Percentiles rank a stretch among this genome's conserved stretches.
Evolutionary conservation across 2,329 filamentous ascomycete species (phyloP).

Genomic region (Ceratocystis albifundus): DNA sequence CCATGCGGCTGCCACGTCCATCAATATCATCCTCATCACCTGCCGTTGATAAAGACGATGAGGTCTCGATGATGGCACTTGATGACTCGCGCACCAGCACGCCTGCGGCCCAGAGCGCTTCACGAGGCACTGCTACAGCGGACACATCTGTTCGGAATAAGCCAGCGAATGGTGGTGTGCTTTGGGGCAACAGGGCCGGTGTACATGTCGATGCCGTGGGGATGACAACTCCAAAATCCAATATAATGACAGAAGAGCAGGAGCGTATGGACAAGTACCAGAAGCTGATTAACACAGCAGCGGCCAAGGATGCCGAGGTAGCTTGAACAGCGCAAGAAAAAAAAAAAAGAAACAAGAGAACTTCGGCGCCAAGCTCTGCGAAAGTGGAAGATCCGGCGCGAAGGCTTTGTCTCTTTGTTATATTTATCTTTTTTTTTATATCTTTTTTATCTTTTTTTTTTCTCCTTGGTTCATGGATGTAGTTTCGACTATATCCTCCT

Average conservation of each 20-base stretch:
- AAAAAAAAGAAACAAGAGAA: too few relatives aligned
- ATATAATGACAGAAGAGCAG: constrained; percentile 27
- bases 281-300: constrained; percentile 32
- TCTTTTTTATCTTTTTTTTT: constrained; percentile 11
- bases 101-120: constrained; percentile 29
- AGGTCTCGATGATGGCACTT: constrained; percentile 28
- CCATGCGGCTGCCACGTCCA: constrained; percentile 50
- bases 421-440: constrained; percentile 8
- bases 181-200: constrained; percentile 29
- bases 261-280: constrained; percentile 32
- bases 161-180: constrained; percentile 27
- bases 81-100: constrained; percentile 28
- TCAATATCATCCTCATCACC: constrained; percentile 21
- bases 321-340: constrained; percentile 7
- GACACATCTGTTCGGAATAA: constrained; percentile 25
- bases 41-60: constrained; percentile 29
- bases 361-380: too few relatives aligned
- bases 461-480: neutral
- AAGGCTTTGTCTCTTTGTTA: neutral
- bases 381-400: neutral
- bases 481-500: neutral
- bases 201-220: constrained; percentile 16
- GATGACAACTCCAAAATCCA: neutral
- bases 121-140: constrained; percentile 24
- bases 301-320: constrained; percentile 29